Conservation (phyloP, 257 asterid genomes). For the Scutellaria minor region DNA sequence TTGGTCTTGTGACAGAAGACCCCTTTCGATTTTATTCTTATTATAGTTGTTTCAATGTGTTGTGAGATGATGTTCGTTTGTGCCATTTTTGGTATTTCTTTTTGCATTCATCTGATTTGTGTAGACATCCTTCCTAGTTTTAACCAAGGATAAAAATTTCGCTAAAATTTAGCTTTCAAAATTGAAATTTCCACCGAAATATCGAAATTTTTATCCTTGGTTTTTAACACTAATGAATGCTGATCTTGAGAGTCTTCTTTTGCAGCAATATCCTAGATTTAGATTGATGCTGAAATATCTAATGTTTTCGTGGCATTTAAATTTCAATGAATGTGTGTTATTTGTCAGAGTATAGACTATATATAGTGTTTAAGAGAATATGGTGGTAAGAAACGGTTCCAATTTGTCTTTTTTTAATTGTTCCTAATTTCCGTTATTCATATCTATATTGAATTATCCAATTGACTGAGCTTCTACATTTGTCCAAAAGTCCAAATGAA, state of each 20-base stretch:
- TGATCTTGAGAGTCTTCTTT: neutral
- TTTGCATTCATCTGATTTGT: neutral
- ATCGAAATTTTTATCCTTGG: too few relatives aligned
- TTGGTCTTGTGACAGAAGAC: conserved; percentile 13
- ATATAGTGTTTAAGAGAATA: neutral
- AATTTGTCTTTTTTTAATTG: neutral
- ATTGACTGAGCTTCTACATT: neutral
- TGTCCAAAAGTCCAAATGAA: neutral
- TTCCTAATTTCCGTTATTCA: neutral
- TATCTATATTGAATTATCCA: neutral
- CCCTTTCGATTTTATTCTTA: neutral
- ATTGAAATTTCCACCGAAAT: too few relatives aligned
- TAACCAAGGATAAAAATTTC: neutral
- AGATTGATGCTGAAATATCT: neutral
- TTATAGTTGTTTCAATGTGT: neutral
- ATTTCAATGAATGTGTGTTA: neutral
- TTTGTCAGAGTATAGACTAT: neutral
- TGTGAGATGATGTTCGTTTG: neutral
- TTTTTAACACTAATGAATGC: neutral
- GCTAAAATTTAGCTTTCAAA: too few relatives aligned
- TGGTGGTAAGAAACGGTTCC: neutral
- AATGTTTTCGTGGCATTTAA: neutral
- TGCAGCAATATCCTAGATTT: neutral
- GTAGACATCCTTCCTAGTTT: neutral
- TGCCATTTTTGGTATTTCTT: neutral